phyloP scores from a whole-genome alignment of 2,329 filamentous ascomycete species.

The Lecanicillium sp. region DNA sequence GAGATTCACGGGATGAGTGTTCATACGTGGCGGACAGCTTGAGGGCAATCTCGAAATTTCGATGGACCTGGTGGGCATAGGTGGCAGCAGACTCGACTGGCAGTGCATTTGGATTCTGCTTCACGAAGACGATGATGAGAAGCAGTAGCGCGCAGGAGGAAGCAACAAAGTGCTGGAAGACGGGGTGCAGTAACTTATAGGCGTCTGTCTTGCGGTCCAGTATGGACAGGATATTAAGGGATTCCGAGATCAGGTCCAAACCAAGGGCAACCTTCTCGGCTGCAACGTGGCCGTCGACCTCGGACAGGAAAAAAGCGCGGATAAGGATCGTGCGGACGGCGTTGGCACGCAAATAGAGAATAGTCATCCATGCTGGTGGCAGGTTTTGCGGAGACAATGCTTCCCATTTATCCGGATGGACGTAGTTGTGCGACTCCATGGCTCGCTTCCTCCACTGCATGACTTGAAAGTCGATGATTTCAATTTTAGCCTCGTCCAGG shows the following conservation, averaged over 20 bases:
- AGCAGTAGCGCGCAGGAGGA: conserved; percentile 2
- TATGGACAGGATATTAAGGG: not conserved
- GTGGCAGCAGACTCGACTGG: not conserved
- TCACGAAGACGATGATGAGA: conserved; percentile 5
- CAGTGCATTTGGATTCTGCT: conserved; percentile 2
- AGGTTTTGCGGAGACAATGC: not conserved
- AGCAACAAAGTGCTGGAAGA: conserved; percentile 3
- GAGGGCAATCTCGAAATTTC: conserved; percentile 4
- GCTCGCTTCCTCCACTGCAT: conserved; percentile 19
- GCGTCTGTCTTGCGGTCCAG: conserved; percentile 5
- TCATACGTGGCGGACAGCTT: conserved; percentile 2
- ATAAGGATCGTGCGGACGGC: conserved; percentile 4
- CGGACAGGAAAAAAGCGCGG: conserved; percentile 6
- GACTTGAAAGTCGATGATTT: conserved; percentile 21
- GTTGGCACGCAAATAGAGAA: conserved; percentile 4
- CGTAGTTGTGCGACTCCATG: conserved; percentile 8
- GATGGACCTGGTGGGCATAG: not conserved
- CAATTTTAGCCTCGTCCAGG: conserved; percentile 18
- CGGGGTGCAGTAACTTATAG: conserved; percentile 3
- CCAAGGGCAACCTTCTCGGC: conserved; percentile 1
- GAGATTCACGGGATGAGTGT: not conserved
- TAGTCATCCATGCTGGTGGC: conserved; percentile 3
- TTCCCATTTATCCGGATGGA: not conserved
- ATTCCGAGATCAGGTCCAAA: not conserved
- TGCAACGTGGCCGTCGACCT: not conserved